These are phyloP conservation scores for Exserohilum turcica DNA, from an alignment of 2,329 filamentous ascomycete genomes.

Conservation along the genomic window DNA sequence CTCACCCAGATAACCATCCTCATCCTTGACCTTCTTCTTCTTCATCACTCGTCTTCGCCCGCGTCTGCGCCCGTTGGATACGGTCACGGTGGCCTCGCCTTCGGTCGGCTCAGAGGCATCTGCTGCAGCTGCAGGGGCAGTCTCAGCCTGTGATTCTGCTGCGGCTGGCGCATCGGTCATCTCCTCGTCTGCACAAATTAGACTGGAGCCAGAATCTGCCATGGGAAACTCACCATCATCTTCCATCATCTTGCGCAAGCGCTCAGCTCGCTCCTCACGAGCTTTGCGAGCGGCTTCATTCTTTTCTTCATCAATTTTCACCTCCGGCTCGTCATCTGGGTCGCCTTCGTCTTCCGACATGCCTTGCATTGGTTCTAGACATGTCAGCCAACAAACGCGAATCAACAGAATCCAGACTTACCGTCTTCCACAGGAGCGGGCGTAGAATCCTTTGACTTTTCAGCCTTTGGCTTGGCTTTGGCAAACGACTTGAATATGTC, in stretches of 20 bases:
- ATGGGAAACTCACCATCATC: constrained; percentile 57
- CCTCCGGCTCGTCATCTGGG: constrained; percentile 34
- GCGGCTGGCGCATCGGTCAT: constrained; percentile 60
- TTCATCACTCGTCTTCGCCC: constrained; percentile 82
- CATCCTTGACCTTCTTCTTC: constrained; percentile 85
- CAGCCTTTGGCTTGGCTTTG: constrained; percentile 64
- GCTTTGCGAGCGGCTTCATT: constrained; percentile 47
- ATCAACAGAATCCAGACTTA: constrained; percentile 26
- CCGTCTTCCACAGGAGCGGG: constrained; percentile 56
- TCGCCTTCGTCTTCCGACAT: constrained; percentile 54
- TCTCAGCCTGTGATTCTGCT: constrained; percentile 47
- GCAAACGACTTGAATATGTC: constrained; percentile 82
- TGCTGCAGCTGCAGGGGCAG: constrained; percentile 25
- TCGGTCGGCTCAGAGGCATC: constrained; percentile 29
- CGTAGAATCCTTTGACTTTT: constrained; percentile 52
- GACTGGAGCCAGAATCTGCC: background rate
- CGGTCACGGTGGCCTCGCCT: constrained; percentile 51
- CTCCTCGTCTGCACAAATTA: constrained; percentile 56
- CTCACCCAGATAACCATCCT: constrained; percentile 86
- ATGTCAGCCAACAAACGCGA: constrained; percentile 30
- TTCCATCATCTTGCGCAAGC: constrained; percentile 77
- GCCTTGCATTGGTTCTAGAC: constrained; percentile 57
- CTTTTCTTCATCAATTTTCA: constrained; percentile 41
- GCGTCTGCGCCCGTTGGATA: constrained; percentile 69
- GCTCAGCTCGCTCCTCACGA: constrained; percentile 68